A percentile compares a stretch with the other conserved stretches of the same genome.
Conservation (phyloP, 352 stramenopile genomes). For the Blastocystis sp. region DNA sequence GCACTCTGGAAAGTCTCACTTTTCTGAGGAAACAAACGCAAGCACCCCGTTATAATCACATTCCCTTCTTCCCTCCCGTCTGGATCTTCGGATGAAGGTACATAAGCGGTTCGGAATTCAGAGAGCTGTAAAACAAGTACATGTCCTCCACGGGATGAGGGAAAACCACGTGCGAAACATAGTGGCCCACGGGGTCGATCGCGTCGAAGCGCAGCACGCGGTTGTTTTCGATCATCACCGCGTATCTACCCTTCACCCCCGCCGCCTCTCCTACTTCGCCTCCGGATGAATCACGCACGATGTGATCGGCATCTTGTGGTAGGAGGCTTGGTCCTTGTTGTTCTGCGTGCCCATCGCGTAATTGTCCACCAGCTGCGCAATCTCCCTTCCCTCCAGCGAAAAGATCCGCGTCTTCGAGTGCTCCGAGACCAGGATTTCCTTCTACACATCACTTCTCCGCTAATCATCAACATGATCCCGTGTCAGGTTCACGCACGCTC, state of each 20-base stretch:
- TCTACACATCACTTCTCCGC: background rate
- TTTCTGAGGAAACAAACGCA: background rate
- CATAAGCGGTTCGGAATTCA: constrained; percentile 56
- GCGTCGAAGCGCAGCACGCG: constrained; percentile 47
- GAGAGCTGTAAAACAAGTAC: constrained; percentile 42
- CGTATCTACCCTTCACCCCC: background rate
- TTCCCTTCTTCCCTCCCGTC: background rate
- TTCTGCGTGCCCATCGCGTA: background rate
- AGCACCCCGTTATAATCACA: background rate
- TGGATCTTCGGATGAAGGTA: constrained; percentile 56
- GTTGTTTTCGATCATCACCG: constrained; percentile 48
- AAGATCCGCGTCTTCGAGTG: constrained; percentile 9
- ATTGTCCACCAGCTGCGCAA: constrained; percentile 30
- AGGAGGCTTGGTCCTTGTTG: background rate
- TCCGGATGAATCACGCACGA: constrained; percentile 33
- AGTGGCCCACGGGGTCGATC: constrained; percentile 3
- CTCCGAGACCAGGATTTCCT: background rate
- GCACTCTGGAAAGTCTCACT: background rate
- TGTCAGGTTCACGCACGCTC: background rate
- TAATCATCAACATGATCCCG: background rate
- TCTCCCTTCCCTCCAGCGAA: background rate
- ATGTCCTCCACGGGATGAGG: constrained; percentile 63
- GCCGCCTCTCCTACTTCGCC: background rate
- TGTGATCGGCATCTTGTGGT: constrained; percentile 19
- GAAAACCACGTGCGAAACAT: constrained; percentile 46